These are phyloP conservation scores for Cercospora beticola DNA, from an alignment of 2,329 filamentous ascomycete genomes.

Conservation along the genomic window DNA sequence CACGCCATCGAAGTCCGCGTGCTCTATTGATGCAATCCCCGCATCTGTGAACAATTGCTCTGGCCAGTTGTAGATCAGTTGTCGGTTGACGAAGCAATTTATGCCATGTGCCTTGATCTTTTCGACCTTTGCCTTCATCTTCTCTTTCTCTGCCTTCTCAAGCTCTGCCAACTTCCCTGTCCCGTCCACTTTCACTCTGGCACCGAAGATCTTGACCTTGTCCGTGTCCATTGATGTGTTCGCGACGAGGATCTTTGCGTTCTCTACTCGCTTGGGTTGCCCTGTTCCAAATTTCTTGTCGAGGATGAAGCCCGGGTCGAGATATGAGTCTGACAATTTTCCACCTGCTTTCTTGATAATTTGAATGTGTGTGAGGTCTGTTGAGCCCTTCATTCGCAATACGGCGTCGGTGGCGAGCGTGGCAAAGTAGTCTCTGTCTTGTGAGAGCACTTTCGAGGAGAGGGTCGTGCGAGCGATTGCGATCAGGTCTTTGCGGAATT, in stretches of 20 bases:
- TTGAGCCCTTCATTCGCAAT: slow-evolving; percentile 81
- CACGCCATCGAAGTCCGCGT: slow-evolving; percentile 97
- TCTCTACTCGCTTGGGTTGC: slow-evolving; percentile 94
- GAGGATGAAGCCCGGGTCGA: slow-evolving; percentile 96
- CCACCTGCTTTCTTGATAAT: slow-evolving; percentile 99
- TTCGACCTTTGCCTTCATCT: slow-evolving; percentile 99
- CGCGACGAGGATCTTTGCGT: slow-evolving; percentile 95
- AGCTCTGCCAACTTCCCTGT: slow-evolving; percentile 97
- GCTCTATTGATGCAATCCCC: slow-evolving; percentile 97
- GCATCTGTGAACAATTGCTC: slow-evolving; percentile 98
- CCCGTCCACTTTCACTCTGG: slow-evolving; percentile 91
- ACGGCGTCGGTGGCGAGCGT: slow-evolving; percentile 88
- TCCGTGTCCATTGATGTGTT: slow-evolving; percentile 99
- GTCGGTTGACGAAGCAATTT: slow-evolving; percentile 99
- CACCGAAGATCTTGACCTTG: slow-evolving; percentile 99
- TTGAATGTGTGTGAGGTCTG: slow-evolving; percentile 95
- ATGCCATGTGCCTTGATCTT: slow-evolving; percentile 98
- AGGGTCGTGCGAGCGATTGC: slow-evolving; percentile 92
- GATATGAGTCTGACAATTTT: slow-evolving; percentile 94
- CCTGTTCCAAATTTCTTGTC: slow-evolving; percentile 99
- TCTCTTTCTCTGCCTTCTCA: slow-evolving; percentile 96
- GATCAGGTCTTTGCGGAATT: slow-evolving; percentile 85
- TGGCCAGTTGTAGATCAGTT: slow-evolving; percentile 99
- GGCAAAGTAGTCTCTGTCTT: slow-evolving; percentile 90
- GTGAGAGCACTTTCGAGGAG: slow-evolving; percentile 93